Evolutionary conservation across 768 basidiomycete genomes (phyloP), one percentile per base, ranked within the genome.

Genomic region (Panaeolus papilionaceus): DNA sequence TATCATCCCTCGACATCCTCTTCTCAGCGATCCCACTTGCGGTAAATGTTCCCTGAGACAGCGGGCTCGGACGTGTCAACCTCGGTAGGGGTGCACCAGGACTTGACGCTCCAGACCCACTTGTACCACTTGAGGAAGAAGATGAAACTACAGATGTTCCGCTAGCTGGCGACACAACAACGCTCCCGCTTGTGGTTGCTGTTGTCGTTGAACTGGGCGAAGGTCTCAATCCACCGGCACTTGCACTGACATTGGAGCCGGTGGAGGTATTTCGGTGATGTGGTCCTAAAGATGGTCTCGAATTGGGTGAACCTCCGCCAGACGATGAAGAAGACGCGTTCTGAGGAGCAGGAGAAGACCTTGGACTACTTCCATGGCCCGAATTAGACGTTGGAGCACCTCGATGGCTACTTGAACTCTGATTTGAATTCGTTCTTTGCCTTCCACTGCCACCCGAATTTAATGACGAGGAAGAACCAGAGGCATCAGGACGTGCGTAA

Each of bases 1-100:
- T 90, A 72, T 93, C 91, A 77, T 92, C 90, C 68, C 86, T 85
- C 23, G 92, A 92, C 86, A 92, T 91, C 64, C 92, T 88, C 73
- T 90, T 88, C 76, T 93, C 92, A 1, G 54, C 26, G 14, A 58
- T 58, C 26, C 54, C 54, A 2, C 87, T 78, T 33, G 88, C 87
- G 9, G 87, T 84, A 68, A 84, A 86, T 66, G 80, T 86, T 61
- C 87, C 88, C 75, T 92, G 90, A 20, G 90, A 90, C 33, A 92
- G 80, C 39, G 92, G 92, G 23, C 91, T 92, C 8, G 90, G 90
- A 58, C 87, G 84, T 18, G 74, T 78, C 11, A 81, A 80, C 64
- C 84, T 83, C 54, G 54, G 54, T 12, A 58, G 28, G 40, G 79
- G 81, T 68, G 75, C 75, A 49, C 79, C 70, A 49, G 62, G 38